Evolutionary conservation across 495 filamentous ascomycete genomes (phyloP), one percentile per base, ranked within the genome.

Genomic region (Amphirosellinia nigrospora): DNA sequence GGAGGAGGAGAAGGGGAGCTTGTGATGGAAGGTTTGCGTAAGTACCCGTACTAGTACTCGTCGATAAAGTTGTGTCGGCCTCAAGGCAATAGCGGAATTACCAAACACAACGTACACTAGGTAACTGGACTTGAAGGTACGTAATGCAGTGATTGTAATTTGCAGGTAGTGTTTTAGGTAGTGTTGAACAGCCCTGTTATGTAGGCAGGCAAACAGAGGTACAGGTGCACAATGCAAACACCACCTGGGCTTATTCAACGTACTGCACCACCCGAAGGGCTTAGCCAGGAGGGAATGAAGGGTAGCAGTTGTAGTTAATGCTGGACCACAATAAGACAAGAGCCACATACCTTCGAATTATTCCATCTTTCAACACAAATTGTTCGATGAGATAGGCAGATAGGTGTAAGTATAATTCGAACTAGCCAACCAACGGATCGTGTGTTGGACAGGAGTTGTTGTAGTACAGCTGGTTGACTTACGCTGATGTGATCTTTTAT

Each of bases 21-120:
- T 23, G 55, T 16, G 66, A 68, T 43, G 66, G 56, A 52, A 69
- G 66, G 30, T 7, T 62, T 62, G 56, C 66, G 56, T 62, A 69
- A 46, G 64, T 58, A 65, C 46, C 32, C 28, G 6, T 48, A 61
- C 38, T 43, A 39, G 58, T 39, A 36, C 30, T 38, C 11, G 23
- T 19, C 26, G 28, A 32, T 32, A 16, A n/a, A 56, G 28, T n/a
- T 36, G 53, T 52, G 2, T 5, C 10, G 53, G 26, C 16, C 26
- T 28, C 52, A n/a, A n/a, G n/a, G n/a, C n/a, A n/a, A n/a, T n/a
- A n/a, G n/a, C n/a, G n/a, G n/a, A n/a, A n/a, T n/a, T n/a, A n/a
- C n/a, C n/a, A n/a, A n/a, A n/a, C n/a, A n/a, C n/a, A n/a, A n/a
- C n/a, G n/a, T n/a, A n/a, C n/a, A n/a, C n/a, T n/a, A n/a, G n/a